These are phyloP conservation scores for Haplosporangium gracile DNA, from an alignment of 192 early-diverging fungal species.

Conservation along the genomic window DNA sequence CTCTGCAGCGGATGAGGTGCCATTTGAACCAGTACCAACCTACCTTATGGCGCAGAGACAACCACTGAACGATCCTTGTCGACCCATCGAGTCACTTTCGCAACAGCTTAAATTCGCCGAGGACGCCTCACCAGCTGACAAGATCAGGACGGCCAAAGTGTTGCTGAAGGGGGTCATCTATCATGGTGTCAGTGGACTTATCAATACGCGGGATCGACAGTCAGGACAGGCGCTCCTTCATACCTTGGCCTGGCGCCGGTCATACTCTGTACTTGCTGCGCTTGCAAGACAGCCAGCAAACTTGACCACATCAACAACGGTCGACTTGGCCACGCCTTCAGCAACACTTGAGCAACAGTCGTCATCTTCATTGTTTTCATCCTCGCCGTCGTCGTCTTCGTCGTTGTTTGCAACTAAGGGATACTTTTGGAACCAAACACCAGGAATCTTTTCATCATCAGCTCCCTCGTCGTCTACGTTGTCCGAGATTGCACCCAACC, in stretches of 20 bases:
- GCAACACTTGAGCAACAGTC: slow-evolving; percentile 13
- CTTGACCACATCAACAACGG: not conserved
- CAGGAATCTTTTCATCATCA: not conserved
- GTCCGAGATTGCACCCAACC: not conserved
- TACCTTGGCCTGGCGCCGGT: slow-evolving; percentile 28
- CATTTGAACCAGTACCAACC: not conserved
- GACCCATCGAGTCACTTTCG: slow-evolving; percentile 26
- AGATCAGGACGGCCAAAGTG: slow-evolving; percentile 28
- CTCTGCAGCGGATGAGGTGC: not conserved
- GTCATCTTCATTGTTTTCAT: not conserved
- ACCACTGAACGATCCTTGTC: slow-evolving; percentile 4
- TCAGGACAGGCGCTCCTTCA: slow-evolving; percentile 34
- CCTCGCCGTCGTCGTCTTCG: slow-evolving; percentile 9
- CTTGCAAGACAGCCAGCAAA: slow-evolving; percentile 8
- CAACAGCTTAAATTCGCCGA: slow-evolving; percentile 11
- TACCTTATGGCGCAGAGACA: not conserved
- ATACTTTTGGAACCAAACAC: not conserved
- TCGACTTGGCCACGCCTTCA: slow-evolving; percentile 4
- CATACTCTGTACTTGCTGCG: slow-evolving; percentile 18
- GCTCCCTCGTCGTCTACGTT: not conserved
- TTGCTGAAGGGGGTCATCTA: slow-evolving; percentile 33
- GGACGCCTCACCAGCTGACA: not conserved
- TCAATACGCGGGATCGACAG: slow-evolving; percentile 38
- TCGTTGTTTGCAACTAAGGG: slow-evolving; percentile 5
- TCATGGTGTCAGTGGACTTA: slow-evolving; percentile 31